phyloP scores from a whole-genome alignment of 345 rosid genomes.

The Rhodamnia rubescens region DNA sequence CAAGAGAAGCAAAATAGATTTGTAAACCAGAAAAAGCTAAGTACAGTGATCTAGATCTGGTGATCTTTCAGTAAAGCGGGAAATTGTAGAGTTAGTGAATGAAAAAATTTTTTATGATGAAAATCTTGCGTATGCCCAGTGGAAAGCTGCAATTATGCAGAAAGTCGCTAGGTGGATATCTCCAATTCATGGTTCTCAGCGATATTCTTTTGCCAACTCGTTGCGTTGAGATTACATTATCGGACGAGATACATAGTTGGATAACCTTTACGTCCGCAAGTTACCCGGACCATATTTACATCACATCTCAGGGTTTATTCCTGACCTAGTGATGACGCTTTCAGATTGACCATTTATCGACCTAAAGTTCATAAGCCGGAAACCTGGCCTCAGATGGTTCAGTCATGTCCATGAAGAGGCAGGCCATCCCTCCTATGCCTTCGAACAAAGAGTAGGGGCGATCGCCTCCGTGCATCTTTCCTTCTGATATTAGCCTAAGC shows the following conservation, averaged over 20 bases:
- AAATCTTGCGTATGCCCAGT: not conserved
- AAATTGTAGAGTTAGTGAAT: not conserved
- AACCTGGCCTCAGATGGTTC: conserved; percentile 44
- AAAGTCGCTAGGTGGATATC: not conserved
- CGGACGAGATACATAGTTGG: not conserved
- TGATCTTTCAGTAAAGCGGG: not conserved
- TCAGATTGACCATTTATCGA: not conserved
- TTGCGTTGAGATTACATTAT: not conserved
- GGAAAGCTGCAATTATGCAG: not conserved
- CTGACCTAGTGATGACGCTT: not conserved
- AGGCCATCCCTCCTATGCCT: conserved; percentile 58
- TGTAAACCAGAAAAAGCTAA: not conserved
- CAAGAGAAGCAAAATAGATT: not conserved
- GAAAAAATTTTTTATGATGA: not conserved
- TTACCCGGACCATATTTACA: not conserved
- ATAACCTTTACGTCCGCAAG: not conserved
- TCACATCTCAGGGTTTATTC: not conserved
- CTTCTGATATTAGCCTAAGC: conserved; percentile 28
- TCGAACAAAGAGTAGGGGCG: conserved; percentile 48
- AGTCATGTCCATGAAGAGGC: conserved; percentile 43
- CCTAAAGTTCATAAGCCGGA: conserved; percentile 51
- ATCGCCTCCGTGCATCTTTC: conserved; percentile 64
- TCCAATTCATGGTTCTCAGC: not conserved
- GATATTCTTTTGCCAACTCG: not conserved
- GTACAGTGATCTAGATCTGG: not conserved